Evolutionary conservation across 805 yeast genomes (phyloP), one percentile per base, ranked within the genome.

Genomic region (Dipodascus geniculatus): DNA sequence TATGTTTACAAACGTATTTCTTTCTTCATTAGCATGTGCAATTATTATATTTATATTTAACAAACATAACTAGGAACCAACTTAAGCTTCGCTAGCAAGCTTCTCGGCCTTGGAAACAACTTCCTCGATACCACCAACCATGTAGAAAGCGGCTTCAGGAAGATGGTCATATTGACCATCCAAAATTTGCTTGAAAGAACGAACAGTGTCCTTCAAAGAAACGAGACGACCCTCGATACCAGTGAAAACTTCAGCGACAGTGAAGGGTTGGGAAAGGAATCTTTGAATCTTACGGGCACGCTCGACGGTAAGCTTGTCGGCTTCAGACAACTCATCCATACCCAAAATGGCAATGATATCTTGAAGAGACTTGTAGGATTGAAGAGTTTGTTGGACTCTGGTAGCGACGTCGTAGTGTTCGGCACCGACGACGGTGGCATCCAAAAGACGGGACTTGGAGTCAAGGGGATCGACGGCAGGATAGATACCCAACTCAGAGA

Each of bases 381-480:
- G 99, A 75, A 93, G 81, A 67, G 99, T 93, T 80, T 90, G 93
- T 82, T 93, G 99, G 65, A 93, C 99, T 68, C 76, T 71, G 66
- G 95, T 79, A 62, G 99, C 99, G 73, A 85, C 88, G 66, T 84
- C 85, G 79, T 93, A 93, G 81, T 93, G 99, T 80, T 93, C 99
- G 77, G 88, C 86, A 77, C 99, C 99, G 68, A 93, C 96, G 71
- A 93, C 93, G 62, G 96, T 70, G 70, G 84, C 96, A 74, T 93
- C 99, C 73, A 93, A 85, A 74, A 93, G 85, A 84, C 99, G 89
- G 59, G 98, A 93, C 79, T 86, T 91, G 72, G 99, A 93, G 80
- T 91, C 99, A 75, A 93, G 86, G 71, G 99, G 99, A 80, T 93
- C 99, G 82, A 93, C 99, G 72, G 99, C 99, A 74, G 99, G 99